A percentile compares a stretch with the other conserved stretches of the same genome.
Evolutionary conservation across 345 rosid genomes (phyloP).

Genomic region (Eucalyptus shirleyi): DNA sequence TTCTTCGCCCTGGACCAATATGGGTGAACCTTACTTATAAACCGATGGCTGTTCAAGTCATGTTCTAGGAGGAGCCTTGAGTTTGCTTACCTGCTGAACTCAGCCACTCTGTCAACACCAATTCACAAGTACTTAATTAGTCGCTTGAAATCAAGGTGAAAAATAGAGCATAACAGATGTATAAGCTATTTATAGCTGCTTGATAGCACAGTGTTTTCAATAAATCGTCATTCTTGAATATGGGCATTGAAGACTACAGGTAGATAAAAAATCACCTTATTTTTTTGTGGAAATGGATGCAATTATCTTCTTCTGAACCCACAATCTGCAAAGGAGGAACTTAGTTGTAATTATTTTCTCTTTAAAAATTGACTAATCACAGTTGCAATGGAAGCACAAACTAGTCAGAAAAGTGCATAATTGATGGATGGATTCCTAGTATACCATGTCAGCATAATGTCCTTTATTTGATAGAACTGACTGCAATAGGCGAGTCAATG

Average conservation of each 20-base stretch:
- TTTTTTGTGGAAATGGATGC: conserved; percentile 77
- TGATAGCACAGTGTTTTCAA: not conserved
- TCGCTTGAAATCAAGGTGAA: not conserved
- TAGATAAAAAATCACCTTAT: conserved; percentile 48
- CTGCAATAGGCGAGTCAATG: conserved; percentile 64
- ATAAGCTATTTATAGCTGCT: not conserved
- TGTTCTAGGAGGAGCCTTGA: not conserved
- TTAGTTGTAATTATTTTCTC: not conserved
- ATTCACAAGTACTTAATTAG: conserved; percentile 7
- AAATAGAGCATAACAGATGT: not conserved
- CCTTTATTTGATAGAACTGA: conserved; percentile 43
- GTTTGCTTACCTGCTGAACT: conserved; percentile 72
- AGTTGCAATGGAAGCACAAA: not conserved
- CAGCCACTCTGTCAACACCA: conserved; percentile 68
- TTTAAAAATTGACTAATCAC: not conserved
- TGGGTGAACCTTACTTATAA: not conserved
- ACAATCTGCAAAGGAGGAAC: conserved; percentile 48
- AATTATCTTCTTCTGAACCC: conserved; percentile 82
- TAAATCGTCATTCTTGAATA: not conserved
- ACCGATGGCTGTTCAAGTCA: not conserved
- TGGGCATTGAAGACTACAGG: not conserved
- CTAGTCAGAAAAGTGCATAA: not conserved
- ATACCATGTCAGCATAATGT: conserved; percentile 94
- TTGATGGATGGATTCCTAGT: not conserved
- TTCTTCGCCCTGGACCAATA: not conserved